Evolutionary conservation across 148 eudicot genomes (phyloP).

Genomic region (Diospyros lotus): DNA sequence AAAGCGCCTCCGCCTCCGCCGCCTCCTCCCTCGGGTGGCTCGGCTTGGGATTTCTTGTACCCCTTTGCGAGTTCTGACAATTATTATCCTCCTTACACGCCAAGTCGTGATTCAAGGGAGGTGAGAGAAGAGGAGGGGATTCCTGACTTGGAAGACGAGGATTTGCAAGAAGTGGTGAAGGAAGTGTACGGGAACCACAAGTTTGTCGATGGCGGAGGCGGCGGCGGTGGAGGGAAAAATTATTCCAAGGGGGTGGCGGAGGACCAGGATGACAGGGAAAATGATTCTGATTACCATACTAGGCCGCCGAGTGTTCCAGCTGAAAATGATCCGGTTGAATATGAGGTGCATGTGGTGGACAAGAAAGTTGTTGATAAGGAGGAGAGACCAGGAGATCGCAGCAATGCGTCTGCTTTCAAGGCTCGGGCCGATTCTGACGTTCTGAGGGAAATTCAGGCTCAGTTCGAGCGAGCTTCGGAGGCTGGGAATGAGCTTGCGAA

Average conservation of each 20-base stretch:
- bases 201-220: slow-evolving; percentile 36
- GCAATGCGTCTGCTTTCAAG: slow-evolving; percentile 34
- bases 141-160: slow-evolving; percentile 93
- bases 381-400: slow-evolving; percentile 31
- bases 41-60: slow-evolving; percentile 82
- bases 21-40: slow-evolving; percentile 60
- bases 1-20: slow-evolving; percentile 58
- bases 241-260: slow-evolving; percentile 26
- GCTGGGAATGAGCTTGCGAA: slow-evolving; percentile 64
- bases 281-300: slow-evolving; percentile 26
- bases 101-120: slow-evolving; percentile 72
- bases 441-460: slow-evolving; percentile 74
- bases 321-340: slow-evolving; percentile 55
- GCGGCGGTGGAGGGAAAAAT: slow-evolving; percentile 23
- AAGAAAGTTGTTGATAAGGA: slow-evolving; percentile 72
- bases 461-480: slow-evolving; percentile 74
- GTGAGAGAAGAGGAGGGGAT: slow-evolving; percentile 94
- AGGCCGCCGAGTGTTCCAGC: slow-evolving; percentile 37
- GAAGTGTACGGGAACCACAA: slow-evolving; percentile 65
- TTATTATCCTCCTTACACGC: slow-evolving; percentile 57
- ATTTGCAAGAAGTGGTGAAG: slow-evolving; percentile 77
- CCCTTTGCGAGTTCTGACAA: slow-evolving; percentile 68
- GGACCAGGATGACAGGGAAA: slow-evolving; percentile 25
- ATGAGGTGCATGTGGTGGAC: slow-evolving; percentile 88
- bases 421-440: slow-evolving; percentile 58